Percentiles rank a stretch among this genome's conserved stretches.
Conservation (phyloP, 2,329 filamentous ascomycete genomes). For the Cladosporium oxysporum region DNA sequence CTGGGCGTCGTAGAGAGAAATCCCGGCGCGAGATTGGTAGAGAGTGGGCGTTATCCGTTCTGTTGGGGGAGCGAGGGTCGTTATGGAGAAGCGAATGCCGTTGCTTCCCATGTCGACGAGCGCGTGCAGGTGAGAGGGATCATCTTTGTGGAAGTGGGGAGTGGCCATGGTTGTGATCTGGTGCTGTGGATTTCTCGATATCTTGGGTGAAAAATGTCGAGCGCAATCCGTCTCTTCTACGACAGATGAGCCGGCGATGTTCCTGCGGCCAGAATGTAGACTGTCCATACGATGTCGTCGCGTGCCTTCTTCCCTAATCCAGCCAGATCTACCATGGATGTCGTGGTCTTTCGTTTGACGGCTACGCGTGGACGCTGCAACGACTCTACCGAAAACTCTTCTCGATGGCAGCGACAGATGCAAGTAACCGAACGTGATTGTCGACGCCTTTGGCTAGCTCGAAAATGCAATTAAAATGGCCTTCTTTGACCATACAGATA, state of each 20-base stretch:
- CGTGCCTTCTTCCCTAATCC: background rate
- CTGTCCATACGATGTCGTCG: background rate
- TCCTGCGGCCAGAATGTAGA: too few species aligned
- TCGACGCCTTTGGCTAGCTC: background rate
- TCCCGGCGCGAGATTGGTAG: constrained; percentile 74
- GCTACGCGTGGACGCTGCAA: background rate
- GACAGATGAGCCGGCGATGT: too few species aligned
- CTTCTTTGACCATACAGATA: background rate
- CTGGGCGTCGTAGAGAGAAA: constrained; percentile 85
- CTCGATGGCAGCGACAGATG: background rate
- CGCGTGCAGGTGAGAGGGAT: constrained; percentile 30
- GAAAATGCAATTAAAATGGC: background rate
- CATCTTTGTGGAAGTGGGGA: constrained; percentile 8
- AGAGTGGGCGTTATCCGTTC: constrained; percentile 74
- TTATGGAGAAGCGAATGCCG: constrained; percentile 90
- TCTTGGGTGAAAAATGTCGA: background rate
- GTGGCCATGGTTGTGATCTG: background rate
- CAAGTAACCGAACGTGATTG: background rate
- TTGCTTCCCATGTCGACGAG: constrained; percentile 62
- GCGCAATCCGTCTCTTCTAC: background rate
- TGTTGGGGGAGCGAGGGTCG: constrained; percentile 70
- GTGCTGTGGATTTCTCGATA: too few species aligned
- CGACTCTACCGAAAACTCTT: background rate
- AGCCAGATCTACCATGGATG: background rate
- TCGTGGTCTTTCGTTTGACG: background rate